Percentiles rank a stretch among this genome's conserved stretches.
These are phyloP conservation scores for Candida smagusa DNA, from an alignment of 1,139 yeast species.

Conservation along the genomic window DNA sequence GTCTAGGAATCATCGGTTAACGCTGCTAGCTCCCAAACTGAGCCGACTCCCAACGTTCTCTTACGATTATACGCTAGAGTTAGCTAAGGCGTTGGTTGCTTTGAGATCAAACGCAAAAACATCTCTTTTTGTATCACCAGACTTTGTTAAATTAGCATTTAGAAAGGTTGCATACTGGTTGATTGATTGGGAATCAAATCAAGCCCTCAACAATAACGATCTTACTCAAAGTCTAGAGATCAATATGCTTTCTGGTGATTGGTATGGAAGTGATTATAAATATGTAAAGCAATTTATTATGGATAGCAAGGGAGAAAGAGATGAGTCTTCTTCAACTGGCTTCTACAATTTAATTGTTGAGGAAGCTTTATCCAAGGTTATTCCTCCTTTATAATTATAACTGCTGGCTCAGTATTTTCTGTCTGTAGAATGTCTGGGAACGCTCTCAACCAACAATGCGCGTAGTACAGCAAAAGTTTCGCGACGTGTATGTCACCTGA, in stretches of 20 bases:
- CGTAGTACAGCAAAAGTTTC: too few relatives aligned
- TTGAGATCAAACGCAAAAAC: slow-evolving; percentile 8
- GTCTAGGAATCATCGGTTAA: slow-evolving; percentile 38
- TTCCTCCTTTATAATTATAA: slow-evolving; percentile 35
- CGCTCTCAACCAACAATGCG: too few relatives aligned
- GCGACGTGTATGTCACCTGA: too few relatives aligned
- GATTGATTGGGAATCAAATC: slow-evolving; percentile 41
- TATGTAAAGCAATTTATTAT: slow-evolving; percentile 30
- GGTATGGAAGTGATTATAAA: slow-evolving; percentile 47
- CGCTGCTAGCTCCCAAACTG: slow-evolving; percentile 37
- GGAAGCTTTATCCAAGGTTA: slow-evolving; percentile 33
- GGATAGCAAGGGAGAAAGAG: slow-evolving; percentile 17
- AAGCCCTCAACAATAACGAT: slow-evolving; percentile 13
- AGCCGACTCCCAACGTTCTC: slow-evolving; percentile 35
- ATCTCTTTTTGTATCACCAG: slow-evolving; percentile 35
- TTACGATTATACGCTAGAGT: slow-evolving; percentile 25
- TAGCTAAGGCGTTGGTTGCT: slow-evolving; percentile 29
- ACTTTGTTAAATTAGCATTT: slow-evolving; percentile 37
- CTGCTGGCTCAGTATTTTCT: too few relatives aligned
- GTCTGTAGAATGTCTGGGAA: too few relatives aligned
- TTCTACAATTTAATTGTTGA: slow-evolving; percentile 36
- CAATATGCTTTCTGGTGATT: slow-evolving; percentile 42
- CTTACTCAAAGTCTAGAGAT: slow-evolving; percentile 24
- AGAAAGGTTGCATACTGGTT: slow-evolving; percentile 47
- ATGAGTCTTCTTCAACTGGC: slow-evolving; percentile 30